These are phyloP conservation scores for Podospora bellae-mahoneyi DNA, from an alignment of 495 filamentous ascomycete genomes.

Conservation along the genomic window DNA sequence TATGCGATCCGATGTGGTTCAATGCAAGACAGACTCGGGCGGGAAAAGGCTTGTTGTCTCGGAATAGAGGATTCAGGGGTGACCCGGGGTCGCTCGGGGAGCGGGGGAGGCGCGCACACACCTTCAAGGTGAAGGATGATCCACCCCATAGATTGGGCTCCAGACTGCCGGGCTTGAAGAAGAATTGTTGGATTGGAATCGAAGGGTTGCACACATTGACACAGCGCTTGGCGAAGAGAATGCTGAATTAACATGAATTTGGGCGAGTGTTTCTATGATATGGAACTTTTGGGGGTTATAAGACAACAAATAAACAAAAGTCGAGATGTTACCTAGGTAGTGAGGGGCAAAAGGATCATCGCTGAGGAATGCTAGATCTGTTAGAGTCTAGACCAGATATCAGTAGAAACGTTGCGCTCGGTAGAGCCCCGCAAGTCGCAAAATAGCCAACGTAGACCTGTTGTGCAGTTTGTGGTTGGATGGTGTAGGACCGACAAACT, in stretches of 20 bases:
- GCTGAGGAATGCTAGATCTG: neutral
- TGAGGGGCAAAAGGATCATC: neutral
- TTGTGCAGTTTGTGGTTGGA: neutral
- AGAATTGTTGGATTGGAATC: too few relatives aligned
- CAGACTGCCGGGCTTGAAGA: neutral
- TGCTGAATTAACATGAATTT: neutral
- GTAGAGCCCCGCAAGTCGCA: neutral
- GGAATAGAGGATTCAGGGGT: neutral
- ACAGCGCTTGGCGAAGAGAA: neutral
- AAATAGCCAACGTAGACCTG: neutral
- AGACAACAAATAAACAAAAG: neutral
- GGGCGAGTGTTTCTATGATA: neutral
- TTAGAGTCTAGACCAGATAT: neutral
- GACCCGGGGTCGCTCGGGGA: neutral
- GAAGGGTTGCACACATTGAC: neutral
- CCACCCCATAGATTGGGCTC: neutral
- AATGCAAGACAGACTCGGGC: neutral
- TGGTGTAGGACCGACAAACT: neutral
- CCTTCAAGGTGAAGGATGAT: neutral
- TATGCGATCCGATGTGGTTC: neutral
- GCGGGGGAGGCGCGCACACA: neutral
- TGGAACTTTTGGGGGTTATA: neutral
- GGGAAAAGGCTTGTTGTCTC: neutral
- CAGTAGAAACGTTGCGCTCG: neutral
- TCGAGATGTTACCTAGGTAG: neutral